Base-by-base conservation (phyloP, 2,329 filamentous ascomycete species). In the Microdochium trichocladiopsis region DNA sequence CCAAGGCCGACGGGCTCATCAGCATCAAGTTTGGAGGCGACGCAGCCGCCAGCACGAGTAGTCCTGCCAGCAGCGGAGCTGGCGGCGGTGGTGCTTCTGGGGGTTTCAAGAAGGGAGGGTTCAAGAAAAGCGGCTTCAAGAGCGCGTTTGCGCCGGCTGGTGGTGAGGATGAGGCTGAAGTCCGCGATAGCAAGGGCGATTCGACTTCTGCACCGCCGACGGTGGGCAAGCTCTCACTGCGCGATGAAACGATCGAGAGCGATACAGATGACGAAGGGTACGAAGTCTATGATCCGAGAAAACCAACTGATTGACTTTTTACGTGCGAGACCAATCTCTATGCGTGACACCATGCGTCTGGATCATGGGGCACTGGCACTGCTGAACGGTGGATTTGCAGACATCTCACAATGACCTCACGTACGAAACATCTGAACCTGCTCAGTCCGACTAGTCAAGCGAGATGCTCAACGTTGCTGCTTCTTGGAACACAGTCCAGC, bases 111-210 rank as follows among this genome's bases (percentile, higher is more conserved):
- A 87, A 84, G 62, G 80, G 80, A 1, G 84, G 83, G 0, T 91
- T 91, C 64, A 91, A 92, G 70, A 94, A 93, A 64, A 85, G 86
- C 1, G 89, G 88, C 0, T 92, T 92, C 68, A 92, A 90, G 70
- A 87, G 84, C 61, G 87, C 87, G 1, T 88, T 91, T 71, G 78
- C 79, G 4, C 71, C 80, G 1, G 76, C 76, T 2, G 76, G 75
- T 24, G 67, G 62, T n/a, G 59, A 61, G 28, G 28, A 31, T 2
- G 41, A 21, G 41, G 41, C 12, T 22, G 41, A 45, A 12, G 58
- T 50, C 16, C 58, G 41, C 21, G 47, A 56, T 6, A 55, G 64
- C 4, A 69, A 63, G 18, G 58, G 61, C 3, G 58, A 58, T 22
- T 57, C 60, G 50, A 57, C 56, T 14, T 56, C 52, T 48, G 56